phyloP scores from a whole-genome alignment of 139 green algal species.

The Coccomyxa sp. region DNA sequence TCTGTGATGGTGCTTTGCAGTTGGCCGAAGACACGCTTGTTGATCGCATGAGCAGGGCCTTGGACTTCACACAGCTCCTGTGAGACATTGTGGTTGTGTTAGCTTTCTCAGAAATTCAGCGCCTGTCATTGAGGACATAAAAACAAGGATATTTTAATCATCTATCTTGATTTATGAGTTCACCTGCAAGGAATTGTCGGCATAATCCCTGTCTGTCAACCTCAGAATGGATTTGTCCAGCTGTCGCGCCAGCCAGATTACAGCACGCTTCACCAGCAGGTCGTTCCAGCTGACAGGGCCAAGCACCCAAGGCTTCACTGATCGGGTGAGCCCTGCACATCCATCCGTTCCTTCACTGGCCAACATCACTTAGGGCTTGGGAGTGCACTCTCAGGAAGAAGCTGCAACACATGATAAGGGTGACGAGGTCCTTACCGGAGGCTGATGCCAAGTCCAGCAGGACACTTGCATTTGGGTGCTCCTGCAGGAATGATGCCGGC shows the following conservation, averaged over 20 bases:
- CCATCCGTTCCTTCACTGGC: background rate
- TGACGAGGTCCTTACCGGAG: too few relatives aligned
- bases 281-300: slow-evolving; percentile 11
- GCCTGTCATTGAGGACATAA: background rate
- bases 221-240: slow-evolving; percentile 15
- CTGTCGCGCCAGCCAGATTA: slow-evolving; percentile 15
- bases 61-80: slow-evolving; percentile 16
- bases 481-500: slow-evolving; percentile 18
- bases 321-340: slow-evolving; percentile 4
- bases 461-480: slow-evolving; percentile 4
- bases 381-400: background rate
- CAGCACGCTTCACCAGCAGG: slow-evolving; percentile 8
- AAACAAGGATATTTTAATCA: background rate
- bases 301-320: slow-evolving; percentile 17
- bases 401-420: too few relatives aligned
- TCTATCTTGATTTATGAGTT: background rate
- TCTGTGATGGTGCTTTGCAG: slow-evolving; percentile 15
- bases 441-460: slow-evolving; percentile 5
- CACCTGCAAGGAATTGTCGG: slow-evolving; percentile 10
- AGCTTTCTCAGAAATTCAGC: background rate
- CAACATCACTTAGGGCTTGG: background rate
- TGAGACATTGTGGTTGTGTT: background rate
- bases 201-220: slow-evolving; percentile 19
- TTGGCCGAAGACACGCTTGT: slow-evolving; percentile 3
- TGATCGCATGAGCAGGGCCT: slow-evolving; percentile 13